Evolutionary conservation across 2,329 filamentous ascomycete species (phyloP), one percentile per base, ranked within the genome.

Genomic region (Fusarium chlamydosporum): DNA sequence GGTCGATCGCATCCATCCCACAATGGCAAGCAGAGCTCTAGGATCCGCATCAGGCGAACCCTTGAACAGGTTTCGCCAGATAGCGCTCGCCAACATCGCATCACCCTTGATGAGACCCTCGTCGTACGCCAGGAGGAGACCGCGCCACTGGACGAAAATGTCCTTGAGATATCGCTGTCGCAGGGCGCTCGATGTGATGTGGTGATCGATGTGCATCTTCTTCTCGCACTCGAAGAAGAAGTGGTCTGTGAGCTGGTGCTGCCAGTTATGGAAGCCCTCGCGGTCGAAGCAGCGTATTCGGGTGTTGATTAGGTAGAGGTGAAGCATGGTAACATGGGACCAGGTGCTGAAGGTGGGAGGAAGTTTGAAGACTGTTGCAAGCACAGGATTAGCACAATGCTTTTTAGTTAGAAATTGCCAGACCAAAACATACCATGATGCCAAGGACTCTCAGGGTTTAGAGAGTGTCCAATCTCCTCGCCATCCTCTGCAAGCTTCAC

Each of bases 61-160:
- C 82, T 95, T 94, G 84, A 93, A 97, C 57, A 99, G 77, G 79
- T 98, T 98, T 75, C 96, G 87, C 96, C 96, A 99, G 47, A 99
- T 84, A 10, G 96, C 96, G 41, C 91, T 85, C 5, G 91, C 92
- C 15, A 96, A 84, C 57, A 92, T 87, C 15, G 92, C 90, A 77
- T 96, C 93, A 11, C 91, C 91, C 78, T 89, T 90, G 70, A 89
- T 84, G 43, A 96, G 77, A 0, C 92, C 93, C 82, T 96, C 92
- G 77, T 96, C 93, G 77, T 94, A 96, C 3, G 93, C 92, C 9
- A 94, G 86, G 23, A 97, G 84, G 56, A 94, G 83, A 31, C 94
- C 96, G 57, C 96, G 90, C 93, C 95, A 99, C 81, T 97, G 94
- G 62, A 94, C 85, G 74, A 96, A 98, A 61, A 97, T 86, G 79